These are phyloP conservation scores for Aspergillus persii DNA, from an alignment of 2,329 filamentous ascomycete genomes.

Conservation along the genomic window DNA sequence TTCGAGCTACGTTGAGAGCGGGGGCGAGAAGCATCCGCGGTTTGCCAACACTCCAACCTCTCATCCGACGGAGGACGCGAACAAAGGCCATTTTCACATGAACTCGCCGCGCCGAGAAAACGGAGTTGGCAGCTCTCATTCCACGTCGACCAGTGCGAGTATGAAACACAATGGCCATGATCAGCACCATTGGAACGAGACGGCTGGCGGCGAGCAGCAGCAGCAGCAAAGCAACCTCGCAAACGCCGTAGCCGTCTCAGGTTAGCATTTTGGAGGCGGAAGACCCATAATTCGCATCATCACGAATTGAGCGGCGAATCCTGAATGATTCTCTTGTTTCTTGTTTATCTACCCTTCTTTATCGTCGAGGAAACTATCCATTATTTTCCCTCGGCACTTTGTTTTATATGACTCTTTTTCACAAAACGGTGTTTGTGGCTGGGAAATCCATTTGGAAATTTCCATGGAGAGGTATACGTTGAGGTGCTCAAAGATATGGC, in stretches of 20 bases:
- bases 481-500: not conserved
- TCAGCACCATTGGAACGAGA: constrained; percentile 20
- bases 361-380: not conserved
- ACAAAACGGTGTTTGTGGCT: constrained; percentile 15
- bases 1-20: constrained; percentile 23
- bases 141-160: constrained; percentile 28
- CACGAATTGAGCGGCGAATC: constrained; percentile 33
- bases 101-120: constrained; percentile 16
- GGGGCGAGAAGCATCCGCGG: constrained; percentile 17
- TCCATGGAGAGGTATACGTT: constrained; percentile 3
- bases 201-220: constrained; percentile 16
- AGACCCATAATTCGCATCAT: constrained; percentile 28
- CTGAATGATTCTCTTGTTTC: constrained; percentile 17
- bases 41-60: constrained; percentile 26
- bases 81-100: constrained; percentile 22
- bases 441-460: constrained; percentile 11
- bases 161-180: constrained; percentile 22
- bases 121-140: constrained; percentile 25
- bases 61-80: constrained; percentile 24
- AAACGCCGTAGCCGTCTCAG: constrained; percentile 41
- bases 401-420: constrained; percentile 12
- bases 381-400: constrained; percentile 12
- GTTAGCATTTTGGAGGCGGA: constrained; percentile 43
- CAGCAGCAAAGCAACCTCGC: constrained; percentile 26
- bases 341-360: constrained; percentile 9